Base-by-base conservation (phyloP, 2,329 filamentous ascomycete genomes). In the Hypoxylon sp. region DNA sequence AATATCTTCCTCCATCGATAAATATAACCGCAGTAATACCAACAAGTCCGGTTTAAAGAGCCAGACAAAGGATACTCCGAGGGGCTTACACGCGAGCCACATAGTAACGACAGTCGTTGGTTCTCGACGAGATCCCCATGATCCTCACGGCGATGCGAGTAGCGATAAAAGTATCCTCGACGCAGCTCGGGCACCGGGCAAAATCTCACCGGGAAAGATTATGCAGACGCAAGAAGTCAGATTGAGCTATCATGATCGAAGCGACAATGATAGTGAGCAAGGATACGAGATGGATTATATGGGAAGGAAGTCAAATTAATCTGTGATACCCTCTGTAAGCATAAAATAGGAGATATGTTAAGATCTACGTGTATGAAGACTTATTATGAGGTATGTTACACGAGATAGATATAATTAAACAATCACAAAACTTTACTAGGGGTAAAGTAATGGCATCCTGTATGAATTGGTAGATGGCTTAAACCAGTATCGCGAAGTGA, bases 151-250 rank as follows among this genome's bases (percentile, higher is more conserved):
- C 20, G 61, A 63, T 31, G 46, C 50, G 2, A 26, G 38, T n/a
- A 62, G 61, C 51, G 61, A 60, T 42, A 60, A 54, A 38, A 60
- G 55, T 41, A 62, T 63, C 3, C 44, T 63, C 4, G 57, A 59
- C n/a, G 55, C 40, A 6, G 26, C 29, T 2, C 37, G 35, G 13
- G 57, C 54, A 17, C 57, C 52, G 2, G 55, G 53, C 9, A 55
- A 56, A 19, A 44, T 51, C 7, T 50, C 51, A 16, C 46, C 50
- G 0, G 57, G 57, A 34, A 47, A 45, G 21, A 63, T 63, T 27
- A 26, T 59, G 17, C 61, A 62, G 20, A 62, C 60, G 3, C 60
- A 60, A 29, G 61, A 63, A 25, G 34, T 61, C 20, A 46, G 61
- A 7, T 23, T 60, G 19, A 62, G 57, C 16, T 62, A 58, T 41